phyloP scores from a whole-genome alignment of 2,329 filamentous ascomycete species.

The Stenocarpella maydis region DNA sequence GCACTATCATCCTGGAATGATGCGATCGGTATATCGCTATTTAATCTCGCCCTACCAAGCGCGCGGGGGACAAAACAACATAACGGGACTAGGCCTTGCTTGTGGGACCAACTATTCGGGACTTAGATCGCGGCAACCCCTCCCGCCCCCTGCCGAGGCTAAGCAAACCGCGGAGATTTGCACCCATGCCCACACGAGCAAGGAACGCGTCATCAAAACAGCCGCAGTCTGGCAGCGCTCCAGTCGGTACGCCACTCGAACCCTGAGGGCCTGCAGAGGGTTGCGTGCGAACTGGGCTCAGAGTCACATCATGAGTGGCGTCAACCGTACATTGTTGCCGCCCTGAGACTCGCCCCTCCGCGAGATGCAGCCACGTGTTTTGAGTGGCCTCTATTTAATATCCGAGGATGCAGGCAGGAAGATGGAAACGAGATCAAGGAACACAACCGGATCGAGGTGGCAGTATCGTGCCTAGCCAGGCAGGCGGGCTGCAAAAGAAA shows the following conservation, averaged over 20 bases:
- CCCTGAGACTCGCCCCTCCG: not conserved
- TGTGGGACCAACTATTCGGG: conserved; percentile 34
- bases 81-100: conserved; percentile 26
- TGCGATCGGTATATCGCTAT: conserved; percentile 17
- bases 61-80: not conserved
- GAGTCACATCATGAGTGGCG: conserved; percentile 28
- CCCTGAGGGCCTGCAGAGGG: conserved; percentile 1
- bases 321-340: not conserved
- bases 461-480: not conserved
- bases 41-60: conserved; percentile 20
- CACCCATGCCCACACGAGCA: conserved; percentile 22
- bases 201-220: conserved; percentile 24
- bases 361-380: conserved; percentile 20
- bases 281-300: conserved; percentile 1
- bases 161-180: conserved; percentile 23
- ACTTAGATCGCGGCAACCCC: conserved; percentile 32
- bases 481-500: too few species aligned
- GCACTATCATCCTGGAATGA: conserved; percentile 9
- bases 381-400: not conserved
- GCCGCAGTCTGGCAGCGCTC: not conserved
- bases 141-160: conserved; percentile 6
- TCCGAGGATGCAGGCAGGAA: conserved; percentile 4
- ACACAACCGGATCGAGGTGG: conserved; percentile 1
- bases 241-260: conserved; percentile 6
- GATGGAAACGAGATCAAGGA: not conserved